These are phyloP conservation scores for Elymus sibiricus DNA, from an alignment of 176 grass and related monocot species.

Conservation along the genomic window DNA sequence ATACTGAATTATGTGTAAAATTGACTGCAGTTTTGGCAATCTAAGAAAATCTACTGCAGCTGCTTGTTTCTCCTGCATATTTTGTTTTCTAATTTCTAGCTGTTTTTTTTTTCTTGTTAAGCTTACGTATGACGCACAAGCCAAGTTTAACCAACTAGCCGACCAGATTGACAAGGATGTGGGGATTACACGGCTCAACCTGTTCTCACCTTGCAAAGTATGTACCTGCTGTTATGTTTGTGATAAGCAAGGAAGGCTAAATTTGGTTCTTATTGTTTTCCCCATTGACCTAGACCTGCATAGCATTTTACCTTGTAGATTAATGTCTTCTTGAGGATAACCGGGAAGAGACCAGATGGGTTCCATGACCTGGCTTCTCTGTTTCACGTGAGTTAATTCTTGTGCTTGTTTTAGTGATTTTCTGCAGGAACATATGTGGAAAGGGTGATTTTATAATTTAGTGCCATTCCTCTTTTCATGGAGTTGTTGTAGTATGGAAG, in stretches of 20 bases:
- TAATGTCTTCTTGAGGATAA: constrained; percentile 97
- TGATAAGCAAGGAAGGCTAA: neutral
- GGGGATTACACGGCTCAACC: constrained; percentile 74
- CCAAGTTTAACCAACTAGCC: constrained; percentile 68
- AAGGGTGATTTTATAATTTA: neutral
- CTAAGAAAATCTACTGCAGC: neutral
- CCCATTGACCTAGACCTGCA: neutral
- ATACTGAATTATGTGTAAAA: neutral
- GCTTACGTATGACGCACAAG: constrained; percentile 68
- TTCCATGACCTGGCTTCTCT: constrained; percentile 96
- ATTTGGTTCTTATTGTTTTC: neutral
- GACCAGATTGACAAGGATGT: constrained; percentile 71
- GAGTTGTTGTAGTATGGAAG: neutral
- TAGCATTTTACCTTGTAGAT: constrained; percentile 43
- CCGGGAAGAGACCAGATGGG: constrained; percentile 77
- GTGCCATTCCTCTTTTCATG: neutral
- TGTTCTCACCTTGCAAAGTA: constrained; percentile 99
- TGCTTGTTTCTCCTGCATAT: neutral
- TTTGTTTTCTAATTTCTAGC: neutral
- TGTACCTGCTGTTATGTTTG: neutral
- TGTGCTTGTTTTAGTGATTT: neutral
- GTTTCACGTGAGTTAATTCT: constrained; percentile 78
- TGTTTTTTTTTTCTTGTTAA: constrained; percentile 23
- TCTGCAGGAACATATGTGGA: neutral
- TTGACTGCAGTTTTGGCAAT: neutral